Base-by-base conservation (phyloP, 31 red algal genomes). In the Odonthalia washingtoniensis region DNA sequence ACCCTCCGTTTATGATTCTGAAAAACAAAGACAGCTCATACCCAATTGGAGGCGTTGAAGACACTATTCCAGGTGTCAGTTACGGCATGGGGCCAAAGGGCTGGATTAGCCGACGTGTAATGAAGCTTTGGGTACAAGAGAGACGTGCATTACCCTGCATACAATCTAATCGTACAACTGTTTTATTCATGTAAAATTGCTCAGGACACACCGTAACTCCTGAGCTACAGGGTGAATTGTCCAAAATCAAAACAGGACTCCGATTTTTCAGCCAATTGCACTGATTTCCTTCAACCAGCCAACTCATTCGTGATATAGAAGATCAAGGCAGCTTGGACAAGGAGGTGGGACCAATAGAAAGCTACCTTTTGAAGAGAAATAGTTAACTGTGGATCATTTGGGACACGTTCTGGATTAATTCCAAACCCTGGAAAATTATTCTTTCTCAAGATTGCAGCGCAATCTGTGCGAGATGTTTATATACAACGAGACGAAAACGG, bases 121-220 rank as follows among this genome's bases (percentile, higher is more conserved):
- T 49, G 27, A 3, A 28, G 21, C n/a, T 61, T 24, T 80, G 0
- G 76, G 30, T 80, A 28, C 30, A 37, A 34, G 76, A n/a, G n/a
- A n/a, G n/a, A n/a, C n/a, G n/a, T n/a, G n/a, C n/a, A n/a, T n/a
- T n/a, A n/a, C n/a, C n/a, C 24, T 0, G 28, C 76, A 61, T 28
- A 49, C 21, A 49, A 0, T 9, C 52, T 63, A 38, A 36, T 35
- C 38, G 38, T 28, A 26, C 52, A n/a, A n/a, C 31, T 27, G 46
- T 80, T 5, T 61, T 80, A 31, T 80, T 61, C 62, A 28, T 80
- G 40, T 0, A 49, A 24, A 80, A 80, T 0, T 80, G 44, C 62
- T 80, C 76, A 61, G 40, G 43, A 49, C 76, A 80, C 76, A 60
- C n/a, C n/a, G n/a, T n/a, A n/a, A n/a, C n/a, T n/a, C n/a, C n/a